Evolutionary conservation across 257 asterid species (phyloP).

Genomic region (Nicotiana sylvestris): DNA sequence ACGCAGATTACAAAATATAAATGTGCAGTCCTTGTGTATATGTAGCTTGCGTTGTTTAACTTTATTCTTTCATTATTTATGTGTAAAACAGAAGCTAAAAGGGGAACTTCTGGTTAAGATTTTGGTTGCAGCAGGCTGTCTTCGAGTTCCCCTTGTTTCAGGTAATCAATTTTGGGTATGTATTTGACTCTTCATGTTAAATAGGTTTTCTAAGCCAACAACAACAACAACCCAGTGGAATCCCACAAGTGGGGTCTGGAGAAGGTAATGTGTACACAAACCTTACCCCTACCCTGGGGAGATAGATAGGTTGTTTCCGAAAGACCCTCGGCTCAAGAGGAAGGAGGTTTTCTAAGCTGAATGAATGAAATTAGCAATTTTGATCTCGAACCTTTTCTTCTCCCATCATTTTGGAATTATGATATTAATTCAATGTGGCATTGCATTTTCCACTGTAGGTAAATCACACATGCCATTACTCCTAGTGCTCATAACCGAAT

Average conservation of each 20-base stretch:
- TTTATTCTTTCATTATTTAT: constrained; percentile 52
- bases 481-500: background rate
- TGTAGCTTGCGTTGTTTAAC: constrained; percentile 28
- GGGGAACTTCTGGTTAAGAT: constrained; percentile 38
- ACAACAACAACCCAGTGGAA: no score
- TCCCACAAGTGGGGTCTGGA: no score
- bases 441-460: background rate
- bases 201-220: background rate
- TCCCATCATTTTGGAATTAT: background rate
- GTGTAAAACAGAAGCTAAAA: constrained; percentile 34
- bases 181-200: background rate
- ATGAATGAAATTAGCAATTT: background rate
- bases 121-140: constrained; percentile 27
- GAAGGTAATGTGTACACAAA: no score
- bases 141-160: background rate
- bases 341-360: background rate
- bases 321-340: no score
- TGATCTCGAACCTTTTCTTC: background rate
- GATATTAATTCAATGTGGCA: background rate
- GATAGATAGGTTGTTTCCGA: no score
- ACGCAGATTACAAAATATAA: constrained; percentile 59
- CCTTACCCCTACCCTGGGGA: no score
- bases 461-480: background rate
- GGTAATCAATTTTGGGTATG: constrained; percentile 8
- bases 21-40: constrained; percentile 26